Evolutionary conservation across 2,329 filamentous ascomycete species (phyloP).

Genomic region (Teratosphaeria viscida): DNA sequence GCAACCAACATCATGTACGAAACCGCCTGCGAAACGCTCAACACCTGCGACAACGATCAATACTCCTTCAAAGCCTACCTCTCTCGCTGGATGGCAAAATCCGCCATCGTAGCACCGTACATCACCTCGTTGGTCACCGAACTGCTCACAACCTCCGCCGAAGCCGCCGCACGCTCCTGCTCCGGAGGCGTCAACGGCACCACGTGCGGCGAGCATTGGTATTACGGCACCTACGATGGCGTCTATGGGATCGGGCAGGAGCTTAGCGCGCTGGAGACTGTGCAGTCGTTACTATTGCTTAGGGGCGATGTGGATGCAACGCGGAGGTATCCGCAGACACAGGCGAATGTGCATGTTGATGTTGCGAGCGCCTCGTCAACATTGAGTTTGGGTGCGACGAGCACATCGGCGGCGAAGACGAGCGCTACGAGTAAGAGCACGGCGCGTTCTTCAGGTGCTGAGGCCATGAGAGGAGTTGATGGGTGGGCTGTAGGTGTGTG

Average conservation of each 20-base stretch:
- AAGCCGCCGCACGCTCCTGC: constrained; percentile 34
- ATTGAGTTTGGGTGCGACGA: background rate
- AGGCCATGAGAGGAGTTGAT: no score
- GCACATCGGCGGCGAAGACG: background rate
- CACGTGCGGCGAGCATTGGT: constrained; percentile 38
- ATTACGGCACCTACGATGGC: constrained; percentile 32
- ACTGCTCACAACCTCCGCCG: constrained; percentile 31
- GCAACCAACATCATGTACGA: constrained; percentile 51
- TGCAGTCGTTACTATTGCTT: constrained; percentile 31
- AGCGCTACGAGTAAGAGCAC: background rate
- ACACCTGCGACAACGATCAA: constrained; percentile 60
- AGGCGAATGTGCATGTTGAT: background rate
- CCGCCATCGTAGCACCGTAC: constrained; percentile 33
- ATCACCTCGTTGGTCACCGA: constrained; percentile 29
- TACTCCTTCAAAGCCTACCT: constrained; percentile 68
- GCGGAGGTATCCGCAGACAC: constrained; percentile 2
- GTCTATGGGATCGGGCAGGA: constrained; percentile 34
- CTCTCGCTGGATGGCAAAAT: constrained; percentile 49
- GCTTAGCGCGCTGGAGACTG: constrained; percentile 35
- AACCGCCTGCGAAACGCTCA: constrained; percentile 51
- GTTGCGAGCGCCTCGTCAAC: background rate
- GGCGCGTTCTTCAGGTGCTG: background rate
- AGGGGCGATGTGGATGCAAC: constrained; percentile 2
- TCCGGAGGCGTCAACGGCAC: constrained; percentile 29
- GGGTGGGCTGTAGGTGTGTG: no score